phyloP scores from a whole-genome alignment of 495 filamentous ascomycete species.

The Xanthoparmelia taractica region DNA sequence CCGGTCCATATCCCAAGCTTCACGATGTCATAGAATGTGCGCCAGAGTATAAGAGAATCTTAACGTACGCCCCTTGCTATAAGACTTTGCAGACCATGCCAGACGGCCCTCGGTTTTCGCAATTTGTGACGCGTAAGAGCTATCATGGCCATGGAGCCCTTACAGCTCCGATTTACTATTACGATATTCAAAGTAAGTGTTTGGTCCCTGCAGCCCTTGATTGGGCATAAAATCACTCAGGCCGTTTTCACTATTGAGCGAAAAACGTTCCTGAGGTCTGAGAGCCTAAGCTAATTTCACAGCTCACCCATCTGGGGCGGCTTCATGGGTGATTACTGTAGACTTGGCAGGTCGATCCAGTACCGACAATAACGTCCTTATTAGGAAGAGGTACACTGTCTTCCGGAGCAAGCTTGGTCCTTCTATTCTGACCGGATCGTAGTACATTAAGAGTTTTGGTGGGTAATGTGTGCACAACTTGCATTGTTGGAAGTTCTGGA shows the following conservation, averaged over 20 bases:
- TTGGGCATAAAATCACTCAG: background rate
- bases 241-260: background rate
- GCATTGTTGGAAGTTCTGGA: background rate
- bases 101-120: background rate
- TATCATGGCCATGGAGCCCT: background rate
- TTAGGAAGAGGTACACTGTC: background rate
- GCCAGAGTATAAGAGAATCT: slow-evolving; percentile 1
- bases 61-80: background rate
- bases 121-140: background rate
- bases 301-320: background rate
- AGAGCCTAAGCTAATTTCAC: background rate
- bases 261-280: background rate
- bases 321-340: background rate
- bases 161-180: background rate
- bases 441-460: background rate
- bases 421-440: background rate
- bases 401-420: background rate
- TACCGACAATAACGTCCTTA: background rate
- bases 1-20: background rate
- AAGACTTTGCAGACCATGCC: background rate
- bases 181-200: background rate
- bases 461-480: background rate
- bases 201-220: background rate
- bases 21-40: background rate
- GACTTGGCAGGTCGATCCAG: slow-evolving; percentile 3